Conservation (phyloP, 441 rosid genomes). For the Pelargonium myrrhifolium region DNA sequence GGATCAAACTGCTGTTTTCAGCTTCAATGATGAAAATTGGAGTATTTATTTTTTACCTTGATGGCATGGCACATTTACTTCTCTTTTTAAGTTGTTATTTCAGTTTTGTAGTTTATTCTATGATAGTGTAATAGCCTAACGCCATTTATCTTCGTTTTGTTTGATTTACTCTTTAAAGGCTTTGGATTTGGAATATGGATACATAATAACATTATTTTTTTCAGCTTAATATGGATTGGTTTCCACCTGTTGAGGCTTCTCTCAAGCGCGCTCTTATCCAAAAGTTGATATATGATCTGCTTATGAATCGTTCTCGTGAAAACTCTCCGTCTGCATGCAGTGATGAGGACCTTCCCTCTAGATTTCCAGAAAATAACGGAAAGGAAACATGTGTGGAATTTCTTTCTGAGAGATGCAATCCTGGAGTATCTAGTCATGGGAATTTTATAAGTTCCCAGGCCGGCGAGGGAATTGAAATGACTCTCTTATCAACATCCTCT, state of each 20-base stretch:
- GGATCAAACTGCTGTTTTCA: not conserved
- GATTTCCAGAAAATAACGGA: conserved; percentile 35
- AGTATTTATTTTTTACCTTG: not conserved
- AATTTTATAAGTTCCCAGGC: conserved; percentile 38
- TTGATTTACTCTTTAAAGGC: conserved; percentile 6
- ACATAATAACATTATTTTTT: conserved; percentile 11
- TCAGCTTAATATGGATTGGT: conserved; percentile 64
- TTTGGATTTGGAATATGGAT: conserved; percentile 5
- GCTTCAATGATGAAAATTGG: not conserved
- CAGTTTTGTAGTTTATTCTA: not conserved
- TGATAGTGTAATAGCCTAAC: not conserved
- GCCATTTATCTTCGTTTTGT: conserved; percentile 1
- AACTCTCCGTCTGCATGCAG: conserved; percentile 24
- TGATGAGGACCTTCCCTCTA: conserved; percentile 34
- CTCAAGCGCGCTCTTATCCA: conserved; percentile 61
- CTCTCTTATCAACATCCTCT: conserved; percentile 55
- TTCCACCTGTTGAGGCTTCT: conserved; percentile 60
- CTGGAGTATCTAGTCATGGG: conserved; percentile 36
- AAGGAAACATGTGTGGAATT: conserved; percentile 35
- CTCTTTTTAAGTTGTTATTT: no score
- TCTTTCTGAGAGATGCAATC: conserved; percentile 35
- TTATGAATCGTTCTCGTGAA: conserved; percentile 37
- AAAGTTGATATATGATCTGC: conserved; percentile 51
- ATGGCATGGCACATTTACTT: not conserved
- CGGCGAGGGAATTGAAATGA: conserved; percentile 61